These are phyloP conservation scores for Euclidium syriacum DNA, from an alignment of 345 rosid genomes.

Conservation along the genomic window DNA sequence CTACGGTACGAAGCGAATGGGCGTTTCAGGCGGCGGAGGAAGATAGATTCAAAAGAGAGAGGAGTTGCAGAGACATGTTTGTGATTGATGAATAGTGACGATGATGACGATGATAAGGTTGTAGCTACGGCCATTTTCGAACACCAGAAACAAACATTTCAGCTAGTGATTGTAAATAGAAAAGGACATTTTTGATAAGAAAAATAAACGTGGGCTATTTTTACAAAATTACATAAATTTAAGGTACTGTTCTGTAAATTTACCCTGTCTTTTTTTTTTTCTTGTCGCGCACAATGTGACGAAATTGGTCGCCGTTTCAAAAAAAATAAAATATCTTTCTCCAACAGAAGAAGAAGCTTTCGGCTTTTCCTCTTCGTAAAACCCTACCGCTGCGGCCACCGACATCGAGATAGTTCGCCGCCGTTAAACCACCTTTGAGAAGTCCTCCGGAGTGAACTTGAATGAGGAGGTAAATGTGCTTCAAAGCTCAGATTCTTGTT, in stretches of 20 bases:
- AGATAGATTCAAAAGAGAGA: neutral
- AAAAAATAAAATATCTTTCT: constrained; percentile 1
- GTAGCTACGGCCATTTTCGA: constrained; percentile 29
- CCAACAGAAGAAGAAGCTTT: constrained; percentile 9
- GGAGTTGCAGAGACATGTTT: constrained; percentile 11
- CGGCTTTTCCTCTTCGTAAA: neutral
- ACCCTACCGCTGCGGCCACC: constrained; percentile 34
- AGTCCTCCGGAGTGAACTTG: neutral
- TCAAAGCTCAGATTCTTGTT: constrained; percentile 2
- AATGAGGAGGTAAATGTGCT: constrained; percentile 1
- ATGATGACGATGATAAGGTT: constrained; percentile 31
- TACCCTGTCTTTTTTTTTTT: neutral
- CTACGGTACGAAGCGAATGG: constrained; percentile 17
- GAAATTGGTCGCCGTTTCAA: constrained; percentile 1
- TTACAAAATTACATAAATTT: accelerated
- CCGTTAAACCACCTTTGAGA: neutral
- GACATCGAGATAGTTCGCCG: constrained; percentile 5
- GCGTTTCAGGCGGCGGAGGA: constrained; percentile 13
- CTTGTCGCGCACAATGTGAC: too few species aligned
- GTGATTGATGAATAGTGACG: neutral
- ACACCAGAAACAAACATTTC: neutral
- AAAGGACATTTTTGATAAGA: neutral
- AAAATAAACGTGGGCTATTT: neutral
- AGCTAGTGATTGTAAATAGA: neutral
- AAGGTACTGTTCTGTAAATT: neutral